phyloP scores from a whole-genome alignment of 78 protist genomes.

The Protostelium mycophagum region DNA sequence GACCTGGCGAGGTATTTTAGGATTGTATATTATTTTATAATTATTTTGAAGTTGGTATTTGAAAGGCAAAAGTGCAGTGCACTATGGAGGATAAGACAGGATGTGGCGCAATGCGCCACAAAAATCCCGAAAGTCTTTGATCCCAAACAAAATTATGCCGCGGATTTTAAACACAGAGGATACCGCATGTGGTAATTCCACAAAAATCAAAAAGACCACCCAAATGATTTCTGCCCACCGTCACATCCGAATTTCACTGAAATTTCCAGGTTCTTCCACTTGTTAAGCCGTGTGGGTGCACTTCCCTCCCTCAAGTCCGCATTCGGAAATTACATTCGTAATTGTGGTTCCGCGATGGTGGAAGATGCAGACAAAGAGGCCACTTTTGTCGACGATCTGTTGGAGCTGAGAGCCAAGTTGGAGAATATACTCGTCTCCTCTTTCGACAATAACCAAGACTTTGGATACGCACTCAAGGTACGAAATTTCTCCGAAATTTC shows the following conservation, averaged over 20 bases:
- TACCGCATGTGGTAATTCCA: no score
- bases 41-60: no score
- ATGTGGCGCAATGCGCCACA: no score
- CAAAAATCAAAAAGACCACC: no score
- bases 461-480: constrained; percentile 47
- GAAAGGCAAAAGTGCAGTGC: no score
- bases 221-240: no score
- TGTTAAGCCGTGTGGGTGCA: constrained; percentile 21
- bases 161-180: no score
- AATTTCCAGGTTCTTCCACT: constrained; percentile 10
- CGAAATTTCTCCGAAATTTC: background rate
- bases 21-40: background rate
- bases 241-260: no score
- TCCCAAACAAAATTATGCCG: no score
- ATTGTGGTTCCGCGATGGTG: constrained; percentile 59
- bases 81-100: no score
- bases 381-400: constrained; percentile 67
- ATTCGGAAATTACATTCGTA: constrained; percentile 29
- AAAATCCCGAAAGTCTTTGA: no score
- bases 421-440: constrained; percentile 31
- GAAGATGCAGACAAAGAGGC: constrained; percentile 38
- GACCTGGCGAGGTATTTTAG: constrained; percentile 25
- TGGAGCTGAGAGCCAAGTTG: constrained; percentile 39
- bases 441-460: constrained; percentile 32
- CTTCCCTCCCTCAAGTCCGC: constrained; percentile 14